These are phyloP conservation scores for Calonectria leucothoes DNA, from an alignment of 2,329 filamentous ascomycete genomes.

Conservation along the genomic window DNA sequence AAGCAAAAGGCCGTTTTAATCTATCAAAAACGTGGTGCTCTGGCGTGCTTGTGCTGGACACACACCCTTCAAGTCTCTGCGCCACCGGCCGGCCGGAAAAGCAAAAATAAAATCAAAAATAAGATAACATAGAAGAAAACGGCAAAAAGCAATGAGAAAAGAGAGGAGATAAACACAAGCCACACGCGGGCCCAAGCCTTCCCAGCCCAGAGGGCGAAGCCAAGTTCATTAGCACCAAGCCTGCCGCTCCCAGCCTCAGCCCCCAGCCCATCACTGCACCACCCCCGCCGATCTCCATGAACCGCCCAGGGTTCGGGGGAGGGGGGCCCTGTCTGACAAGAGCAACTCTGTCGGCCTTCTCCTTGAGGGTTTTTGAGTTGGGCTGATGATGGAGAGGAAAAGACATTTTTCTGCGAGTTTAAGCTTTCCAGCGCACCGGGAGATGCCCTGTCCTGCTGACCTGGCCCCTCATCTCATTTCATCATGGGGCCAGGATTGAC, in stretches of 20 bases:
- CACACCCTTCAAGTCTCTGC: background rate
- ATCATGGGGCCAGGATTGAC: background rate
- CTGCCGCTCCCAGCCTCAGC: background rate
- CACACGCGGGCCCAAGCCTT: background rate
- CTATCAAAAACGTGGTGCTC: background rate
- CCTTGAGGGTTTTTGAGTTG: background rate
- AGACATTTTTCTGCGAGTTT: background rate
- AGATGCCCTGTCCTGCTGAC: background rate
- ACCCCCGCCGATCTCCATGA: background rate
- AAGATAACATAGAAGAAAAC: too few relatives aligned
- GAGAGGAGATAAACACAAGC: background rate
- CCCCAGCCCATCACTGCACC: background rate
- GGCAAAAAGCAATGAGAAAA: background rate
- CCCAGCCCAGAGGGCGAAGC: background rate
- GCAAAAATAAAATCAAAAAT: too few relatives aligned
- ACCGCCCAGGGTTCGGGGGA: background rate
- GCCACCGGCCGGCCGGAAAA: background rate
- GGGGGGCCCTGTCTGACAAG: background rate
- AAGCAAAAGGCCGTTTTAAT: background rate
- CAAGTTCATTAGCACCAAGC: background rate
- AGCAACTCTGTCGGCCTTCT: background rate
- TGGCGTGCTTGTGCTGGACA: background rate
- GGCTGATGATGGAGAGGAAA: background rate
- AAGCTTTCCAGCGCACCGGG: background rate
- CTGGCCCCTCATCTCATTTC: background rate